phyloP scores from a whole-genome alignment of 176 grass and related monocot genomes.

The Dendrocalamus sinicus region DNA sequence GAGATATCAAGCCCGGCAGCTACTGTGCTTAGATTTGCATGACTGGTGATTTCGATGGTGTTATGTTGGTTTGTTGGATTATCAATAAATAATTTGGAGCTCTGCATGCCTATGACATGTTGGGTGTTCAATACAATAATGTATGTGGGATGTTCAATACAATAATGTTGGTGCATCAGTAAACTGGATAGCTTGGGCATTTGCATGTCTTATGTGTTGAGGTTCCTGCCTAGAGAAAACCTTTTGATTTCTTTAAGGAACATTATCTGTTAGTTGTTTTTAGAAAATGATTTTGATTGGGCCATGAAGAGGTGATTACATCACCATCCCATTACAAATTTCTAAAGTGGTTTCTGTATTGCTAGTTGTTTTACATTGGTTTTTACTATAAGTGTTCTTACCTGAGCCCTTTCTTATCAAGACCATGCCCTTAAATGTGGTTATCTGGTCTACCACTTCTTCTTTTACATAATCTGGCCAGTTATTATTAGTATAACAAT shows the following conservation, averaged over 20 bases:
- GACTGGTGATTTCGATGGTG: neutral
- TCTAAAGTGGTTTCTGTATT: slow-evolving; percentile 9
- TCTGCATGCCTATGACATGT: neutral
- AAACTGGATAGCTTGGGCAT: slow-evolving; percentile 1
- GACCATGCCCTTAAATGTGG: neutral
- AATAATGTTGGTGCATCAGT: neutral
- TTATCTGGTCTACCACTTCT: slow-evolving; percentile 20
- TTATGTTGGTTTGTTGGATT: slow-evolving; percentile 18
- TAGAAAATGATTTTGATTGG: neutral
- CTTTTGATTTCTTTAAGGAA: neutral
- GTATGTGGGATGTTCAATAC: neutral
- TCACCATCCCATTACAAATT: neutral
- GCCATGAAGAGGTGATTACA: neutral
- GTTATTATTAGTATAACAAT: slow-evolving; percentile 24
- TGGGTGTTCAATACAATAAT: neutral
- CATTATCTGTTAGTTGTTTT: slow-evolving; percentile 5
- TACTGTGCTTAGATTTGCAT: neutral
- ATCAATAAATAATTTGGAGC: neutral
- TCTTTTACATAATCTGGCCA: neutral
- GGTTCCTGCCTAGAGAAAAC: neutral
- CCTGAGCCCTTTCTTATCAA: neutral
- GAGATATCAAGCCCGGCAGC: neutral
- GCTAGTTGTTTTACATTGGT: neutral
- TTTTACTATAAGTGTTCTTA: neutral
- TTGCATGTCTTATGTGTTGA: neutral